Base-by-base conservation (phyloP, 2,329 filamentous ascomycete species). In the Gnomoniopsis sp. region DNA sequence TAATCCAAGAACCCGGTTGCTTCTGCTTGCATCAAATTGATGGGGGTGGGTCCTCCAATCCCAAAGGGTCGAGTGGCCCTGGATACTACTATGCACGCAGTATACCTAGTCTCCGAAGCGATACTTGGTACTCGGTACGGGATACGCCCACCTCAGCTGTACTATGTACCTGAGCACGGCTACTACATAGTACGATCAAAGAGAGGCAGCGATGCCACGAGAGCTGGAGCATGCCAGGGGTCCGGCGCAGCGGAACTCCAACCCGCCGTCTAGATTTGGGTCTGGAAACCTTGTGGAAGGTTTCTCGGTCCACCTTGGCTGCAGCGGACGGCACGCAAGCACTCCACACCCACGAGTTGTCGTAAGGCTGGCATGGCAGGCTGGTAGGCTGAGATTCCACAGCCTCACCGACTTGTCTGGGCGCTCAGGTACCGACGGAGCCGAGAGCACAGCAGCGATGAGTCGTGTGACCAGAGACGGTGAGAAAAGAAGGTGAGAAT, bases 391-490 rank as follows among this genome's bases (percentile, higher is more conserved):
- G 41, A 44, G 34, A 15, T 36, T 36, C 53, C 53, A 26, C 47
- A 46, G 36, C 53, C 53, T 56, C 53, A 56, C 53, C 53, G 53
- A 56, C 53, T 56, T 33, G 53, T 38, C 21, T 50, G 41, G 49
- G 53, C 46, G 53, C 41, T 30, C 53, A 56, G 53, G 53, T 43
- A 49, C 53, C 22, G 44, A 48, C 49, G 53, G 53, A 26, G 26
- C 53, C 44, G 44, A 49, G 41, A 22, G 41, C 46, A 49, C 53
- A 56, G 47, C 53, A 56, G 22, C 17, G 19, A 12, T 17, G 34
- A 48, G 41, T 56, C 53, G 53, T 56, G 53, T 56, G 53, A 56
- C 53, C 53, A 43, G 46, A 48, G 36, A 56, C 46, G 47, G 47
- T 56, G 41, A 49, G 34, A 48, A 34, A 30, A 34, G 33, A 43